Conservation (phyloP, 2,329 filamentous ascomycete genomes). For the Colletotrichum aenigma region DNA sequence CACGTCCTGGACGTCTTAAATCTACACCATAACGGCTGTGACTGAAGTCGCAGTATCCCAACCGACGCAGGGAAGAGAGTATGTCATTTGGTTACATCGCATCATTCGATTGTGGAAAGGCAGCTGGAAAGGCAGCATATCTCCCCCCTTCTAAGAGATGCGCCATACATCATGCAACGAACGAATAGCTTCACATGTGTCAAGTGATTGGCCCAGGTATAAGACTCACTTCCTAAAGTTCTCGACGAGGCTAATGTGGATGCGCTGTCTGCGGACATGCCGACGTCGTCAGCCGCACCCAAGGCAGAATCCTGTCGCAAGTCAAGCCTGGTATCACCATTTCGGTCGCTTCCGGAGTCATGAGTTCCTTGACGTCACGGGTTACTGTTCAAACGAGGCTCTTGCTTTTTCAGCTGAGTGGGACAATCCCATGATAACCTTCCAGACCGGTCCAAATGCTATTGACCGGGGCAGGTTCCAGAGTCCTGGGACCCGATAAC, state of each 20-base stretch:
- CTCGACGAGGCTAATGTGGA: background rate
- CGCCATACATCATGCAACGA: background rate
- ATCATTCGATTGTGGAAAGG: background rate
- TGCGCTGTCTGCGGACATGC: background rate
- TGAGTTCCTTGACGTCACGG: background rate
- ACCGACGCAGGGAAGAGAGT: background rate
- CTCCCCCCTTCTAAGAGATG: background rate
- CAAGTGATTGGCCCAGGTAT: background rate
- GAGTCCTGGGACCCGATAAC: background rate
- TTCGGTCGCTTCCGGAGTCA: background rate
- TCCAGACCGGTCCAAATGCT: background rate
- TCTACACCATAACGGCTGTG: background rate
- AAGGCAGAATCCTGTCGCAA: background rate
- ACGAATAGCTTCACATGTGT: background rate
- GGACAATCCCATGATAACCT: background rate
- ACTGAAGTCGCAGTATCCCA: background rate
- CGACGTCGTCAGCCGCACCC: background rate
- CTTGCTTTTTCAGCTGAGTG: background rate
- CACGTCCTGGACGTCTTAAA: background rate
- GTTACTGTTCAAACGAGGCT: background rate
- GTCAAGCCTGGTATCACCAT: background rate
- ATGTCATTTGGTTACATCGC: rapidly evolving
- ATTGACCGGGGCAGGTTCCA: background rate
- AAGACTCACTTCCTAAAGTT: background rate
- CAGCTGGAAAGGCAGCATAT: too few species aligned